Base-by-base conservation (phyloP, 768 basidiomycete genomes). In the Podaxis sp. region DNA sequence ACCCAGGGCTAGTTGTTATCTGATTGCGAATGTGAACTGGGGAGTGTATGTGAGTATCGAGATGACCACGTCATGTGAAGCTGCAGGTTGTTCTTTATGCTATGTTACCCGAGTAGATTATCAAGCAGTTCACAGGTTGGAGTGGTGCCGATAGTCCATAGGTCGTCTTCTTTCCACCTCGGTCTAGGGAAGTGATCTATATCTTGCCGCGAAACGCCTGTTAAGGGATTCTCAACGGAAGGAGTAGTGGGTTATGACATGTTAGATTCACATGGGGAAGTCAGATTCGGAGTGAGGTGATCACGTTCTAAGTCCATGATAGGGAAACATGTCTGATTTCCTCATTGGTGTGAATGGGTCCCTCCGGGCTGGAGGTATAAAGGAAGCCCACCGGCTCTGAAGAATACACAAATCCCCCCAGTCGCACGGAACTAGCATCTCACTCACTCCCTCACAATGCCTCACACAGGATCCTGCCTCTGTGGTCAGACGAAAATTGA, bases 401-500 rank as follows among this genome's bases (percentile, higher is more conserved):
- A 4, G 13, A 11, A 13, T 48, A 23, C 21, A 28, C 28, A 16
- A 32, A 0, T 9, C 10, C 42, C 5, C 23, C 23, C 23, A 32
- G 5, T n/a, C 23, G 1, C 21, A n/a, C 25, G 44, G 18, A 42
- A 55, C 52, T n/a, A 18, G 5, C 13, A 5, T 21, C 36, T 0
- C 13, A 21, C 10, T 11, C 16, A 53, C 51, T 21, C 16, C 3
- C 18, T 10, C 37, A 36, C 23, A 16, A 56, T 48, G 53, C 54
- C 47, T 51, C 61, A 66, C 68, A 61, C 68, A 54, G 74, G 74
- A 65, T 35, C 64, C 4, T 75, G 74, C 61, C 72, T 75, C 50
- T 75, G 74, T 55, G 74, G 74, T 16, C 63, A 73, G 63, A 71
- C 70, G 27, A 74, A 67, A 35, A 62, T 75, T 51, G 50, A 25